Percentiles rank a stretch among this genome's conserved stretches.
Evolutionary conservation across 495 filamentous ascomycete species (phyloP).

Genomic region (Tuber calosporum): DNA sequence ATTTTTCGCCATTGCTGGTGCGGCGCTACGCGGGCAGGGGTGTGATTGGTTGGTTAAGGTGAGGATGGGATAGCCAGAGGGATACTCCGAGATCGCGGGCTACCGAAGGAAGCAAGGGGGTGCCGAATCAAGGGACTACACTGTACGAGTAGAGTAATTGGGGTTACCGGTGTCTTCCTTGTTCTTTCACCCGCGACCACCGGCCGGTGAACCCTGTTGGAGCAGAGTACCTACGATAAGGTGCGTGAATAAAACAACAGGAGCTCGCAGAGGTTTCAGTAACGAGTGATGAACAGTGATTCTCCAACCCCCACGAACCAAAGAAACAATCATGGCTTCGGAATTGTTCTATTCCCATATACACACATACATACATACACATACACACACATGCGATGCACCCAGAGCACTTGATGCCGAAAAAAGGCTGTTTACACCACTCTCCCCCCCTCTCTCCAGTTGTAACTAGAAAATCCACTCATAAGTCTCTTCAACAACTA

Average conservation of each 20-base stretch:
- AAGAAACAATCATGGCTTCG: neutral
- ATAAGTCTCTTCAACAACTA: slow-evolving; percentile 43
- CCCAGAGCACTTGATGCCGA: neutral
- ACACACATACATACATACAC: neutral
- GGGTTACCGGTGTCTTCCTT: neutral
- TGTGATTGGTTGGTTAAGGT: no score
- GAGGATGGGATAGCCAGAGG: no score
- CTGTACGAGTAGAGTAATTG: no score
- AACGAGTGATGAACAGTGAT: neutral
- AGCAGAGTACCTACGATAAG: no score
- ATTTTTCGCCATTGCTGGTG: neutral
- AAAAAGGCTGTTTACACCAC: neutral
- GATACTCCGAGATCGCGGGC: no score
- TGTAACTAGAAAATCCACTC: slow-evolving; percentile 44
- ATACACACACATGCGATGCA: neutral
- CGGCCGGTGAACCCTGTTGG: neutral
- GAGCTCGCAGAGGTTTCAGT: neutral
- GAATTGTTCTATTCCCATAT: neutral
- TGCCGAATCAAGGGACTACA: neutral
- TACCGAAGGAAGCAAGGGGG: no score
- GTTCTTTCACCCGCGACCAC: neutral
- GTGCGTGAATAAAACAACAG: neutral
- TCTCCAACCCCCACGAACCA: neutral
- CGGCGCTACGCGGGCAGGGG: neutral
- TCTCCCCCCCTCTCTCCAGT: neutral